A percentile compares a stretch with the other conserved stretches of the same genome.
These are phyloP conservation scores for Hypoxylon lienhwacheense DNA, from an alignment of 495 filamentous ascomycete genomes.

Conservation along the genomic window DNA sequence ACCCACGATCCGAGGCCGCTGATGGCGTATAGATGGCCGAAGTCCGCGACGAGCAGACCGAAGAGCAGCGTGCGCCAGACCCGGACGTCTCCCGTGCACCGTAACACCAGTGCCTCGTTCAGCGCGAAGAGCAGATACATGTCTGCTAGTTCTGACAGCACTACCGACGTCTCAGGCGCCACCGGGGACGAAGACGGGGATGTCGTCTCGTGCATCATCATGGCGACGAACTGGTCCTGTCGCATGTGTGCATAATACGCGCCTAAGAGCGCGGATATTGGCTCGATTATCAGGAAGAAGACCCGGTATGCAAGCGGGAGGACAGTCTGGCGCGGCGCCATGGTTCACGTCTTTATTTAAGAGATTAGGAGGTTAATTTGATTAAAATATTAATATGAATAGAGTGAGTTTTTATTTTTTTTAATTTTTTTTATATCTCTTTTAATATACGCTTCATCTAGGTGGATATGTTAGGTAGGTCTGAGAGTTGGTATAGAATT, in stretches of 20 bases:
- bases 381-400: no score
- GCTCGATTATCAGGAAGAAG: constrained; percentile 71
- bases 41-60: constrained; percentile 64
- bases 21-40: constrained; percentile 67
- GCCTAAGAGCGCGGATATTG: constrained; percentile 63
- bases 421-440: background rate
- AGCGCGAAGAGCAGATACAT: constrained; percentile 68
- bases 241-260: constrained; percentile 63
- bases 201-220: constrained; percentile 58
- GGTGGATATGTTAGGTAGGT: background rate
- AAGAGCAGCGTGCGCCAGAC: constrained; percentile 67
- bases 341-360: constrained; percentile 7
- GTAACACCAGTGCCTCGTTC: constrained; percentile 69
- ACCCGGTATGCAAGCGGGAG: constrained; percentile 57
- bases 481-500: background rate
- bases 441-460: background rate
- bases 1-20: constrained; percentile 51
- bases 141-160: constrained; percentile 64
- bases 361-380: background rate
- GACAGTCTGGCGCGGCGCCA: constrained; percentile 35
- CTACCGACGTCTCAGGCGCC: constrained; percentile 54
- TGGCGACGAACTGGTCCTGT: constrained; percentile 59
- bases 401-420: no score
- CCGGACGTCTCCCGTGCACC: constrained; percentile 58
- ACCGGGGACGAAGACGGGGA: constrained; percentile 49